A percentile compares a stretch with the other conserved stretches of the same genome.
Conservation (phyloP, 768 basidiomycete genomes). For the Galerina sulciceps region DNA sequence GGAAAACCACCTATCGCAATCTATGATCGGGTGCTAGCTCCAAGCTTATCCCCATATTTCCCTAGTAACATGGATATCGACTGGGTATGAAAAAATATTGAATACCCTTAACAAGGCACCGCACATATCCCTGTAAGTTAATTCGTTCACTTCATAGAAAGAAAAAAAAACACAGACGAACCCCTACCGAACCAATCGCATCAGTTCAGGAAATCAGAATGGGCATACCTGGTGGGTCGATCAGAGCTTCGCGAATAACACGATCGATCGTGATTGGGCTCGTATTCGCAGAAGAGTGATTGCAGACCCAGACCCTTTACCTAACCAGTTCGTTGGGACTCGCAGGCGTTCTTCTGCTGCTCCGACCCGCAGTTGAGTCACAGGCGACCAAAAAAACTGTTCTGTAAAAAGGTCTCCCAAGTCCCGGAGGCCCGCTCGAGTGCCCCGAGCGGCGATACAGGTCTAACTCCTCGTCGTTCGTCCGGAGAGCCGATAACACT, state of each 20-base stretch:
- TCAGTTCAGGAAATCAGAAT: background rate
- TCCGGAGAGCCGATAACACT: too few relatives aligned
- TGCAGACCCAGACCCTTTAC: background rate
- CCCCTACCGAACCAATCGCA: background rate
- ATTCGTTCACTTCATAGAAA: background rate
- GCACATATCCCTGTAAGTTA: background rate
- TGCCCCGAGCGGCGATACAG: too few relatives aligned
- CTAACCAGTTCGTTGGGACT: background rate
- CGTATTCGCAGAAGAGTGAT: slow-evolving; percentile 1
- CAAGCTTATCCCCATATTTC: background rate
- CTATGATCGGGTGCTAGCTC: too few relatives aligned
- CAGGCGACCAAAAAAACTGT: too few relatives aligned
- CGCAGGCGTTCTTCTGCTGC: background rate
- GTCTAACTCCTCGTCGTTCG: too few relatives aligned
- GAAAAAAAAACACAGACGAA: background rate
- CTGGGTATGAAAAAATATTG: background rate
- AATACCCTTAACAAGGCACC: background rate
- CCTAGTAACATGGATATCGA: background rate
- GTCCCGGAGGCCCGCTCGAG: too few relatives aligned
- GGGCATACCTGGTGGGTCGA: too few relatives aligned
- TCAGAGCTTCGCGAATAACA: background rate
- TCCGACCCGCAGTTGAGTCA: background rate
- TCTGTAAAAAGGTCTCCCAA: too few relatives aligned
- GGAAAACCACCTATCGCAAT: too few relatives aligned
- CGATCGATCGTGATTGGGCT: slow-evolving; percentile 7